phyloP scores from a whole-genome alignment of 441 rosid species.

The Aleurites moluccanus region DNA sequence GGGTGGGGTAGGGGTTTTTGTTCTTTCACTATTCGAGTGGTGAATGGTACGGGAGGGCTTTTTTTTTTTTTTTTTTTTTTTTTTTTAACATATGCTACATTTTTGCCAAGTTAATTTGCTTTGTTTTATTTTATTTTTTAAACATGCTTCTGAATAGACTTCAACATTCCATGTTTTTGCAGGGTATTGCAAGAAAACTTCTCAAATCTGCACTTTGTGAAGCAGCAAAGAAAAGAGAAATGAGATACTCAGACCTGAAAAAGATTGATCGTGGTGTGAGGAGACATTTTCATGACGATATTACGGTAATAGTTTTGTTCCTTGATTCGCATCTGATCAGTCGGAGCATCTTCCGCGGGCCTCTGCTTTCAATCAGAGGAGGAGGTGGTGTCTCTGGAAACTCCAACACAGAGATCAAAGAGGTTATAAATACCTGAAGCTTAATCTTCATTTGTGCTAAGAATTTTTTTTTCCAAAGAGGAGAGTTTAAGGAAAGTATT shows the following conservation, averaged over 20 bases:
- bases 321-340: conserved; percentile 54
- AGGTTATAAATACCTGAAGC: conserved; percentile 27
- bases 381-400: conserved; percentile 46
- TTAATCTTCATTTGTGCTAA: conserved; percentile 33
- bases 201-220: conserved; percentile 69
- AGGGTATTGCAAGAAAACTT: conserved; percentile 82
- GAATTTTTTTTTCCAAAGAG: conserved; percentile 16
- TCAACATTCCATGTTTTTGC: conserved; percentile 15
- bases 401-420: conserved; percentile 31
- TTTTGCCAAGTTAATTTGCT: neutral
- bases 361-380: conserved; percentile 60
- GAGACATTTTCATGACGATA: conserved; percentile 95
- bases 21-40: neutral
- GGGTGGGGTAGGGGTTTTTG: neutral
- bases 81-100: neutral
- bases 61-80: too few species aligned
- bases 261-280: conserved; percentile 89
- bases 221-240: conserved; percentile 92
- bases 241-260: conserved; percentile 88
- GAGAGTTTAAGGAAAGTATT: conserved; percentile 17
- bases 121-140: neutral
- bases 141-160: conserved; percentile 8
- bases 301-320: conserved; percentile 74
- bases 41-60: neutral
- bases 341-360: conserved; percentile 41